Evolutionary conservation across 2,329 filamentous ascomycete species (phyloP).

Genomic region (Xylaria sp.): DNA sequence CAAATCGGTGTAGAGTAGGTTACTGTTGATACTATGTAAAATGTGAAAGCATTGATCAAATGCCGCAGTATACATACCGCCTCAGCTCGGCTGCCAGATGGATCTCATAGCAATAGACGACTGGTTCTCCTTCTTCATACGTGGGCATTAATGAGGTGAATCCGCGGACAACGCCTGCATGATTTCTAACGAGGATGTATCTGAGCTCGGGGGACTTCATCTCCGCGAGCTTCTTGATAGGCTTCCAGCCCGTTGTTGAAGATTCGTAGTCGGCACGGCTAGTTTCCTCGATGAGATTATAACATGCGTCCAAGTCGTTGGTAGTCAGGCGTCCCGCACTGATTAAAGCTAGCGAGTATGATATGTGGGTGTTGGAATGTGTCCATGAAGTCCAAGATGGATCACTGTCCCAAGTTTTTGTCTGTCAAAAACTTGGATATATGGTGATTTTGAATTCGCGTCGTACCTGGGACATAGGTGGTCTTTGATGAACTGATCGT

Average conservation of each 20-base stretch:
- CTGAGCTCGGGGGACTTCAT: constrained; percentile 75
- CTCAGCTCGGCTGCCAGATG: constrained; percentile 70
- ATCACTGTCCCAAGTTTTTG: constrained; percentile 30
- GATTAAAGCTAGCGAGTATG: constrained; percentile 60
- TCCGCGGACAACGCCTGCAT: constrained; percentile 54
- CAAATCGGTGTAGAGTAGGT: neutral
- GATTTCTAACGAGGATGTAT: constrained; percentile 70
- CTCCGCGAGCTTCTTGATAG: constrained; percentile 69
- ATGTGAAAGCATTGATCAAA: neutral
- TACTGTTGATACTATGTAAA: too few species aligned
- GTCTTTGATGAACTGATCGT: constrained; percentile 61
- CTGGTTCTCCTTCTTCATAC: constrained; percentile 71
- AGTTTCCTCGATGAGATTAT: constrained; percentile 69
- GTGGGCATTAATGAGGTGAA: constrained; percentile 80
- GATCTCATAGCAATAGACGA: constrained; percentile 84
- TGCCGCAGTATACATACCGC: constrained; percentile 55
- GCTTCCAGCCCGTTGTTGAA: constrained; percentile 73
- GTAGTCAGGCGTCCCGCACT: constrained; percentile 54
- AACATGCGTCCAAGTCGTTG: constrained; percentile 64
- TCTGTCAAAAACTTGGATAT: constrained; percentile 8
- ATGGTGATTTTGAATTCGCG: constrained; percentile 16
- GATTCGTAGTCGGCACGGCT: constrained; percentile 72
- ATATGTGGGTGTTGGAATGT: constrained; percentile 58
- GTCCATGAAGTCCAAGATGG: constrained; percentile 57
- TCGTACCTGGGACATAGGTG: constrained; percentile 62